Conservation (phyloP, 495 filamentous ascomycete genomes). For the Pyrenopolyporus hunteri region DNA sequence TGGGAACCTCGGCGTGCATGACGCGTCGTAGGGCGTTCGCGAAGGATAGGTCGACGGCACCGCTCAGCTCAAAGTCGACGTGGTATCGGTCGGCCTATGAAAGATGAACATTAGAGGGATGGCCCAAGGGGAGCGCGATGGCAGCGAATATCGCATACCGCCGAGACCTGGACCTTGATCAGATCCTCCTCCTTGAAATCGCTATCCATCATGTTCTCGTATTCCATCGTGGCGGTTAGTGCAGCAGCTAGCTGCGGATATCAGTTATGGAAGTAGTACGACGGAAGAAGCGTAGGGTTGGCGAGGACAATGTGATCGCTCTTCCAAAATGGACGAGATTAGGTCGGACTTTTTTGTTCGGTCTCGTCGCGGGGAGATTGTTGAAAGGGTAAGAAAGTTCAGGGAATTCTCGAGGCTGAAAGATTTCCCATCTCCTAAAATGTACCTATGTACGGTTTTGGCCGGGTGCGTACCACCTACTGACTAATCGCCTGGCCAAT, state of each 20-base stretch:
- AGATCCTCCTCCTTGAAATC: constrained; percentile 64
- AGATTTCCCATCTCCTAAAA: constrained; percentile 4
- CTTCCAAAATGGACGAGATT: background rate
- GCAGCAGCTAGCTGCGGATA: constrained; percentile 7
- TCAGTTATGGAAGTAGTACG: constrained; percentile 5
- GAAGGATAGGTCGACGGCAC: constrained; percentile 81
- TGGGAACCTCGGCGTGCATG: constrained; percentile 94
- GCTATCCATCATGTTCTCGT: constrained; percentile 67
- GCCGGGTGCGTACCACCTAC: background rate
- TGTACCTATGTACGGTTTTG: background rate
- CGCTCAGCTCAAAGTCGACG: constrained; percentile 83
- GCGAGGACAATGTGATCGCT: background rate
- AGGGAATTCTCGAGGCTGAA: constrained; percentile 44
- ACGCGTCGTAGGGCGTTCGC: constrained; percentile 93
- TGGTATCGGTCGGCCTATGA: constrained; percentile 68
- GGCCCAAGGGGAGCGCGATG: constrained; percentile 3
- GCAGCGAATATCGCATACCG: constrained; percentile 55
- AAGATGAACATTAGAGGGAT: constrained; percentile 8
- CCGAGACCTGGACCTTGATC: constrained; percentile 74
- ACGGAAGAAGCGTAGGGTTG: background rate
- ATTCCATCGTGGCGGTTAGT: constrained; percentile 60
- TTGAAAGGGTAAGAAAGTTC: constrained; percentile 42
- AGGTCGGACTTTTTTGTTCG: background rate
- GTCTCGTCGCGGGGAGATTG: background rate
- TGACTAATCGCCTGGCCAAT: no score